Percentiles rank a stretch among this genome's conserved stretches.
phyloP scores from a whole-genome alignment of 192 early-diverging fungal species.

The Coemansia brasiliensis region DNA sequence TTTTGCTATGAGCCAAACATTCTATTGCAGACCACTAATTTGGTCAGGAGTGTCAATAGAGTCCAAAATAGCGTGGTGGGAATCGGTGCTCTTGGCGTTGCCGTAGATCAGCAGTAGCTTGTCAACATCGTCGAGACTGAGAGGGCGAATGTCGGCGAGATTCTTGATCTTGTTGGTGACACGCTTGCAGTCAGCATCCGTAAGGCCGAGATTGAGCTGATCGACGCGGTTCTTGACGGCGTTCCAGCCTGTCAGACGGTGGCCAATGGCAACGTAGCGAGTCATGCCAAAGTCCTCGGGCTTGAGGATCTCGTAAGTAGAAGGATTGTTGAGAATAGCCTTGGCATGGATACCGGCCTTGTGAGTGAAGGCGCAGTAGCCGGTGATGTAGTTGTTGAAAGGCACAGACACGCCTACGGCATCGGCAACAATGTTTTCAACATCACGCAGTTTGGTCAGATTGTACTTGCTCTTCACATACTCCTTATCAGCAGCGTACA shows the following conservation, averaged over 20 bases:
- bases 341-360: slow-evolving; percentile 99
- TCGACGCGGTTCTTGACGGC: slow-evolving; percentile 98
- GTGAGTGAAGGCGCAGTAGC: slow-evolving; percentile 98
- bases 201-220: slow-evolving; percentile 80
- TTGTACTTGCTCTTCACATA: slow-evolving; percentile 94
- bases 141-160: slow-evolving; percentile 89
- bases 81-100: slow-evolving; percentile 61
- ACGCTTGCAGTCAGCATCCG: slow-evolving; percentile 87
- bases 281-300: slow-evolving; percentile 99
- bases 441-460: slow-evolving; percentile 85
- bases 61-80: slow-evolving; percentile 53
- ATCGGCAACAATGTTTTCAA: slow-evolving; percentile 96
- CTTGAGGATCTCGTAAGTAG: slow-evolving; percentile 96
- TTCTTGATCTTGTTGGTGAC: slow-evolving; percentile 94
- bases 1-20: background rate
- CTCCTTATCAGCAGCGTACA: slow-evolving; percentile 92
- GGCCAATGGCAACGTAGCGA: slow-evolving; percentile 94
- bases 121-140: slow-evolving; percentile 93
- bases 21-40: slow-evolving; percentile 41
- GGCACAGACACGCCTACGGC: slow-evolving; percentile 93
- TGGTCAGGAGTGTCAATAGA: slow-evolving; percentile 57
- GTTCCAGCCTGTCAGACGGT: slow-evolving; percentile 98
- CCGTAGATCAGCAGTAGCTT: slow-evolving; percentile 51
- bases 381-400: slow-evolving; percentile 99
- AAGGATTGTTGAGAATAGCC: slow-evolving; percentile 98